Base-by-base conservation (phyloP, 129 eudicot species). In the Pseudognaphalium luteoalbum region DNA sequence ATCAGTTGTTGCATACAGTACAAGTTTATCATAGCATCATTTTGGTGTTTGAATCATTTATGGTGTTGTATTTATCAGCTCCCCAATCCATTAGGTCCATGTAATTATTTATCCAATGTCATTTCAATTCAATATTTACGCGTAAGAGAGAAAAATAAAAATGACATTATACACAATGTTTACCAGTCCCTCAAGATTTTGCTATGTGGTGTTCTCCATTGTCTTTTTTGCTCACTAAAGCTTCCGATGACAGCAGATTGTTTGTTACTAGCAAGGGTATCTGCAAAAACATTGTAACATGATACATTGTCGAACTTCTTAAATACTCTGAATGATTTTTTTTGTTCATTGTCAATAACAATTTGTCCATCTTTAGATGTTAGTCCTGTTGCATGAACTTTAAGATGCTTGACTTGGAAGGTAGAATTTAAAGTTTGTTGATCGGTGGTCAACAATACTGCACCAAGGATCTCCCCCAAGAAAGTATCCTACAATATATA, bases 191-290 rank as follows among this genome's bases (percentile, higher is more conserved):
- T 57, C 51, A 6, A 77, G 63, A 71, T 59, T 25, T 44, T 57
- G 54, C 33, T 76, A 56, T 57, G 44, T 20, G 71, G 69, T 0
- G 66, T 73, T 77, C 81, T 89, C 96, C 93, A 92, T 66, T 73
- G 74, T 68, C 84, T 86, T 77, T 41, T 81, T 84, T 92, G 97
- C 44, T 84, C 86, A 12, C 73, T 68, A 74, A 90, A 92, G 88
- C 90, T 92, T 88, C 90, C 91, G 58, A 92, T 22, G 28, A 92
- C 81, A 60, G 96, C 92, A 6, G 90, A 87, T 76, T 90, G 96
- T 54, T 83, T 81, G 71, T 83, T 74, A 14, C 80, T 84, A 35
- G 86, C 87, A 67, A 92, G 91, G 17, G 73, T 80, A 70, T 52
- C 63, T n/a, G 90, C 94, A 71, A 85, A 86, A 75, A 78, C 59